A percentile compares a stretch with the other conserved stretches of the same genome.
Evolutionary conservation across 192 early-diverging fungal genomes (phyloP).

Genomic region (Gaertneriomyces sp.): DNA sequence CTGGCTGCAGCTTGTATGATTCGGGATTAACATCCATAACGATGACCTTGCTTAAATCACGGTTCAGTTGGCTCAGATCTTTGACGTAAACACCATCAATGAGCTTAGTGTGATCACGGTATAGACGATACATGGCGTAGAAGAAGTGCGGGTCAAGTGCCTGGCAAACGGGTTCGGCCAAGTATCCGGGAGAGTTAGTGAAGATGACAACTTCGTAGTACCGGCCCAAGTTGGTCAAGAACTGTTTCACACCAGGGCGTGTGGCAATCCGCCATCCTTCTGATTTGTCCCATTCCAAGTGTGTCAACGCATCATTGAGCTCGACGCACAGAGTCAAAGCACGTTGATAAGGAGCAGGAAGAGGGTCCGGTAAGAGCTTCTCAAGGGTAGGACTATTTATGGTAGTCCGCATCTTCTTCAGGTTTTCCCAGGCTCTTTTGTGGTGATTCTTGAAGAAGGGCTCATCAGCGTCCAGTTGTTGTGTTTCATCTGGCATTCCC

Average conservation of each 20-base stretch:
- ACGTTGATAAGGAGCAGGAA: conserved; percentile 78
- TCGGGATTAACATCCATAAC: conserved; percentile 88
- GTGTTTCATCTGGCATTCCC: conserved; percentile 34
- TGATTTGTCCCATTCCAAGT: conserved; percentile 93
- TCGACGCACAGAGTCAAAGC: conserved; percentile 94
- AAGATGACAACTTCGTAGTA: conserved; percentile 97
- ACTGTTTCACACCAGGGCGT: conserved; percentile 93
- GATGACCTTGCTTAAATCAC: conserved; percentile 89
- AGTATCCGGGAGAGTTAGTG: conserved; percentile 80
- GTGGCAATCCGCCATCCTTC: conserved; percentile 96
- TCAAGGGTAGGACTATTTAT: conserved; percentile 41
- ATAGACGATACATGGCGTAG: conserved; percentile 81
- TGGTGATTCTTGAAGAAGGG: conserved; percentile 33
- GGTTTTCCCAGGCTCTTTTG: conserved; percentile 34
- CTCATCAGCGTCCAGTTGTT: conserved; percentile 22
- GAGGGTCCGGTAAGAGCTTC: conserved; percentile 87
- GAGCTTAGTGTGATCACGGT: conserved; percentile 86
- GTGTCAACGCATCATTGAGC: conserved; percentile 88
- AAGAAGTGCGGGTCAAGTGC: conserved; percentile 85
- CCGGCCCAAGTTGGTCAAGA: conserved; percentile 82
- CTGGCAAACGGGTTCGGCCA: conserved; percentile 79
- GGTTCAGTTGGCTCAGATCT: conserved; percentile 89
- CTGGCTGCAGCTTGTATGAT: conserved; percentile 83
- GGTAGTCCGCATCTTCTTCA: conserved; percentile 11
- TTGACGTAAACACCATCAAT: conserved; percentile 74